Evolutionary conservation across 164 flowering plant genomes (phyloP).

Genomic region (Taxillus chinensis): DNA sequence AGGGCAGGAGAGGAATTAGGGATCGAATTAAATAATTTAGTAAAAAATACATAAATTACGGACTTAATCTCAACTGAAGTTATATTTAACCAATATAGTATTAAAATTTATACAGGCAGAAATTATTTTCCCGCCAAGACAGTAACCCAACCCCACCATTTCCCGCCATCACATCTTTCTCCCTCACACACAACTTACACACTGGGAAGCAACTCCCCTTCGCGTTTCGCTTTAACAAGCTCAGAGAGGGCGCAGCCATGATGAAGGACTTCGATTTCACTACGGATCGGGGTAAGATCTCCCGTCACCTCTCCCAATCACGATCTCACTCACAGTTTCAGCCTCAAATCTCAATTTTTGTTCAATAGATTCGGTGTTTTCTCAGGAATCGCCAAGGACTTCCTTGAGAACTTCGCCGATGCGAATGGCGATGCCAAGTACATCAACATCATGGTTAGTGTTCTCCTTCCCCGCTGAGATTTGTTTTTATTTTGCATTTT

Average conservation of each 20-base stretch:
- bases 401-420: constrained; percentile 68
- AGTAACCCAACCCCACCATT: constrained; percentile 4
- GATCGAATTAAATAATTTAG: no score
- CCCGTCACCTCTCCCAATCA: neutral
- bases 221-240: neutral
- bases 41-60: no score
- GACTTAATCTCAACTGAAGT: no score
- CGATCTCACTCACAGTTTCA: neutral
- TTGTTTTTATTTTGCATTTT: neutral
- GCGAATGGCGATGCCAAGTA: constrained; percentile 75
- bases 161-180: constrained; percentile 20
- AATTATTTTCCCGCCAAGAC: constrained; percentile 33
- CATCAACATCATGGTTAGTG: constrained; percentile 67
- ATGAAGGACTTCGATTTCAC: constrained; percentile 50
- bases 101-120: no score
- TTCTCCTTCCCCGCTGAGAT: neutral
- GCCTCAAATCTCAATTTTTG: neutral
- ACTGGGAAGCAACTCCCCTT: neutral
- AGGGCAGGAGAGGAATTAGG: no score
- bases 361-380: neutral
- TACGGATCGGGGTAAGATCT: constrained; percentile 40
- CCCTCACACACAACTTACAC: constrained; percentile 7
- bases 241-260: constrained; percentile 18
- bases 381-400: constrained; percentile 68
- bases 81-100: no score